Conservation (phyloP, 768 basidiomycete genomes). For the Hydnomerulius pinastri region DNA sequence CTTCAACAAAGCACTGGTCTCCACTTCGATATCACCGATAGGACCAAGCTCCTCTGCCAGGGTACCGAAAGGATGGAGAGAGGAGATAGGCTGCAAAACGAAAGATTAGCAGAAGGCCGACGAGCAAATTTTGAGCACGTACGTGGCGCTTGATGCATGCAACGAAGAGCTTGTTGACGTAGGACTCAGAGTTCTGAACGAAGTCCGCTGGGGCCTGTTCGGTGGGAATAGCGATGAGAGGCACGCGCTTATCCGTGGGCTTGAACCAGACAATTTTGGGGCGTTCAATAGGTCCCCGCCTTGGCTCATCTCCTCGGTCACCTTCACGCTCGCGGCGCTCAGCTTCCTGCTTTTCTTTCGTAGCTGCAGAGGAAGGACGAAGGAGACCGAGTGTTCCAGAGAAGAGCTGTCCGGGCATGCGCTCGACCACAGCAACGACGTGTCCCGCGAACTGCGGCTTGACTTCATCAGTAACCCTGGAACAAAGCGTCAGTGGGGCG, state of each 20-base stretch:
- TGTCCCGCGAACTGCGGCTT: constrained; percentile 99
- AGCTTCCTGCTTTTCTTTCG: constrained; percentile 98
- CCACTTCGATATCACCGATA: constrained; percentile 98
- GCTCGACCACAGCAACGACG: constrained; percentile 99
- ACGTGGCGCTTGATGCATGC: constrained; percentile 99
- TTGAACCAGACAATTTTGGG: constrained; percentile 99
- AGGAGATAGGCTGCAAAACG: constrained; percentile 75
- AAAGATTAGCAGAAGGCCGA: constrained; percentile 17
- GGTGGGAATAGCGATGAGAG: constrained; percentile 97
- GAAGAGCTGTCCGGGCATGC: constrained; percentile 98
- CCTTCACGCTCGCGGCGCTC: constrained; percentile 97
- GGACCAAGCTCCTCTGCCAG: constrained; percentile 97
- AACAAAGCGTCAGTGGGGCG: constrained; percentile 14
- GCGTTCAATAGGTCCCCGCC: constrained; percentile 77
- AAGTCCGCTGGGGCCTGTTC: constrained; percentile 98
- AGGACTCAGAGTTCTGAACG: constrained; percentile 89
- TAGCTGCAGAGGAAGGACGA: constrained; percentile 94
- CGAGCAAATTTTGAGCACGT: constrained; percentile 33
- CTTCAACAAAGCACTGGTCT: constrained; percentile 95
- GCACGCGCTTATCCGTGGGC: constrained; percentile 98
- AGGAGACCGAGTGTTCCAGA: constrained; percentile 95
- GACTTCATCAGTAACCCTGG: constrained; percentile 92
- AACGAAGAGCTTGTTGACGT: constrained; percentile 89
- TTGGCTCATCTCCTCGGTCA: constrained; percentile 82
- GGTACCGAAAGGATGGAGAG: constrained; percentile 97